Conservation (phyloP, 805 yeast genomes). For the Komagataella populi region DNA sequence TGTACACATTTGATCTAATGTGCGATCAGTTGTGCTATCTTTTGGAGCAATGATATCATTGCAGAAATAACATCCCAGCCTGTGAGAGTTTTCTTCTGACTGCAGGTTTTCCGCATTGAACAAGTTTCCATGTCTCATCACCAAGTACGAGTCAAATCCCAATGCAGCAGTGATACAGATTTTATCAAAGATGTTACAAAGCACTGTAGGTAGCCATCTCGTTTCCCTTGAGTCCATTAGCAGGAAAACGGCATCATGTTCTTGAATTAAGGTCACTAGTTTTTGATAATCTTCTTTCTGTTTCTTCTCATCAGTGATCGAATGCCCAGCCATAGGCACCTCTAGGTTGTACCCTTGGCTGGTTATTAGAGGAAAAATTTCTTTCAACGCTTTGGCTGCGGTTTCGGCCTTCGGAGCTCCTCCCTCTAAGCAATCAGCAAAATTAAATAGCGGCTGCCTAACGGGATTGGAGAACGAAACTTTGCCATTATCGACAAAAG, state of each 20-base stretch:
- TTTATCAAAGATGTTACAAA: slow-evolving; percentile 55
- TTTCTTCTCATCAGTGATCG: slow-evolving; percentile 40
- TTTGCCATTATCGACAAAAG: slow-evolving; percentile 81
- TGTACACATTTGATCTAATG: slow-evolving; percentile 97
- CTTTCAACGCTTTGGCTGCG: slow-evolving; percentile 63
- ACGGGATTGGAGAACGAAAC: slow-evolving; percentile 94
- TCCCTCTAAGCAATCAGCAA: slow-evolving; percentile 66
- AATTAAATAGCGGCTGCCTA: slow-evolving; percentile 76
- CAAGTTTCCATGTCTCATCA: slow-evolving; percentile 79
- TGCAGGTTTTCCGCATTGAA: slow-evolving; percentile 8
- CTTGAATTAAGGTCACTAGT: slow-evolving; percentile 37
- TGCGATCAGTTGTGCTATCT: slow-evolving; percentile 75
- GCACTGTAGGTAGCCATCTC: slow-evolving; percentile 92
- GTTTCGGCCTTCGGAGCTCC: slow-evolving; percentile 65
- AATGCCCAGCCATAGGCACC: slow-evolving; percentile 96
- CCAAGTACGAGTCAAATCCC: slow-evolving; percentile 88
- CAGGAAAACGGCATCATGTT: slow-evolving; percentile 67
- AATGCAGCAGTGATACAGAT: slow-evolving; percentile 83
- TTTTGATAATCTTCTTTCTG: slow-evolving; percentile 38
- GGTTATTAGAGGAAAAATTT: slow-evolving; percentile 67
- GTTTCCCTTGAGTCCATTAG: slow-evolving; percentile 93
- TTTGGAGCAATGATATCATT: slow-evolving; percentile 92
- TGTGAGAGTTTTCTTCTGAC: slow-evolving; percentile 14
- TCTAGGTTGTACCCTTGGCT: slow-evolving; percentile 52
- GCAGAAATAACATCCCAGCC: slow-evolving; percentile 90